Evolutionary conservation across 805 yeast genomes (phyloP).

Genomic region (Saturnispora sanitii): DNA sequence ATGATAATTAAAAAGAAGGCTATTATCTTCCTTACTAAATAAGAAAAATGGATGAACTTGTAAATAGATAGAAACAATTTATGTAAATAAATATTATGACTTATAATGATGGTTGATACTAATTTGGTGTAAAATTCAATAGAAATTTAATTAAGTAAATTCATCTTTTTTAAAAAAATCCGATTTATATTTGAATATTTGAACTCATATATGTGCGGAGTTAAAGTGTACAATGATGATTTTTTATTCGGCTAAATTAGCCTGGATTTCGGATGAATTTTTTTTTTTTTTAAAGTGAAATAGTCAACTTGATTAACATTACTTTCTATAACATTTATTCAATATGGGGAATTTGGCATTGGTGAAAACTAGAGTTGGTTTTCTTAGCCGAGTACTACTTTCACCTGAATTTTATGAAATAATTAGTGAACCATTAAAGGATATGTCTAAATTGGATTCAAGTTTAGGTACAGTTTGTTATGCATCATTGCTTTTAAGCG

Average conservation of each 20-base stretch:
- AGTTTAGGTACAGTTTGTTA: conserved; percentile 28
- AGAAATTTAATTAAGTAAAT: background rate
- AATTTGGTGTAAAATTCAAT: too few species aligned
- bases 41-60: background rate
- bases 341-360: background rate
- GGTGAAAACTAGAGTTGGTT: conserved; percentile 3
- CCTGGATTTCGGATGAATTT: background rate
- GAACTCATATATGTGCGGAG: too few species aligned
- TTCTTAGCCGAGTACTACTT: conserved; percentile 16
- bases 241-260: background rate
- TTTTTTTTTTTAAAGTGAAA: background rate
- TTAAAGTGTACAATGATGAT: too few species aligned
- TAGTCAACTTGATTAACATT: background rate
- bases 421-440: conserved; percentile 19
- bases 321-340: background rate
- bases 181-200: too few species aligned
- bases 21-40: conserved; percentile 19
- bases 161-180: too few species aligned
- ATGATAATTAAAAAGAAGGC: conserved; percentile 39
- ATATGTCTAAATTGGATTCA: conserved; percentile 23
- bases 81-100: background rate
- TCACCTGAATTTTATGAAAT: conserved; percentile 23
- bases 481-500: conserved; percentile 20
- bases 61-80: background rate
- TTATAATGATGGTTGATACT: background rate